Conservation (phyloP, 495 filamentous ascomycete genomes). For the Extremus antarcticus region DNA sequence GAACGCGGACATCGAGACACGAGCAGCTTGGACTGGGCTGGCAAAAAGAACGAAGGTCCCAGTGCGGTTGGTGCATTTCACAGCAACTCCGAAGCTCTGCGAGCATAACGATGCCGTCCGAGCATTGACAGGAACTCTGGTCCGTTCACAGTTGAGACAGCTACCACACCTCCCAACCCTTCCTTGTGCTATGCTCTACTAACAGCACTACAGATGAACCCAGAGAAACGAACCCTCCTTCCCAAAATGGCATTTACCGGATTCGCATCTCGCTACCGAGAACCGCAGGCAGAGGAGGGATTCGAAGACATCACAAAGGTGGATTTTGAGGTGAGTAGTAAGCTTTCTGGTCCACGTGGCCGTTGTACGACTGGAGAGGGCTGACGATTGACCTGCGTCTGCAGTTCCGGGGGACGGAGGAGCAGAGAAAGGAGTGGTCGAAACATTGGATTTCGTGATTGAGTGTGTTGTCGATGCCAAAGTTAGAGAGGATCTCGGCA, state of each 20-base stretch:
- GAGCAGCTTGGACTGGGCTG: conserved; percentile 63
- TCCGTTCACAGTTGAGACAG: conserved; percentile 20
- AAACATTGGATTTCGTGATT: conserved; percentile 21
- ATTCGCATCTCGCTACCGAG: conserved; percentile 57
- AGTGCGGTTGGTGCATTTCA: conserved; percentile 81
- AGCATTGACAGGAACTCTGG: conserved; percentile 49
- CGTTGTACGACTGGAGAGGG: neutral
- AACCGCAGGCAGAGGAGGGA: conserved; percentile 65
- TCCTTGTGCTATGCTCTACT: neutral
- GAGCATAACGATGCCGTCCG: conserved; percentile 84
- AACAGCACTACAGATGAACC: conserved; percentile 51
- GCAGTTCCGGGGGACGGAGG: conserved; percentile 19
- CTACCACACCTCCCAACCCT: neutral
- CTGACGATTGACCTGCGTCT: neutral
- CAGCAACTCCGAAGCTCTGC: conserved; percentile 58
- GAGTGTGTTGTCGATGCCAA: neutral
- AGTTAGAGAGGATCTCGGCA: too few relatives aligned
- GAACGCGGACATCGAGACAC: conserved; percentile 66
- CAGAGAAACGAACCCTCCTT: conserved; percentile 62
- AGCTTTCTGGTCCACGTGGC: neutral
- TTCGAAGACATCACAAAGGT: conserved; percentile 67
- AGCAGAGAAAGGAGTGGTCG: conserved; percentile 17
- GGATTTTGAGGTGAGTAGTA: conserved; percentile 47
- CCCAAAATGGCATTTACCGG: conserved; percentile 70
- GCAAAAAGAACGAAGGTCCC: conserved; percentile 59